phyloP scores from a whole-genome alignment of 306 rosid species.

The Sphenostylis stenocarpa region DNA sequence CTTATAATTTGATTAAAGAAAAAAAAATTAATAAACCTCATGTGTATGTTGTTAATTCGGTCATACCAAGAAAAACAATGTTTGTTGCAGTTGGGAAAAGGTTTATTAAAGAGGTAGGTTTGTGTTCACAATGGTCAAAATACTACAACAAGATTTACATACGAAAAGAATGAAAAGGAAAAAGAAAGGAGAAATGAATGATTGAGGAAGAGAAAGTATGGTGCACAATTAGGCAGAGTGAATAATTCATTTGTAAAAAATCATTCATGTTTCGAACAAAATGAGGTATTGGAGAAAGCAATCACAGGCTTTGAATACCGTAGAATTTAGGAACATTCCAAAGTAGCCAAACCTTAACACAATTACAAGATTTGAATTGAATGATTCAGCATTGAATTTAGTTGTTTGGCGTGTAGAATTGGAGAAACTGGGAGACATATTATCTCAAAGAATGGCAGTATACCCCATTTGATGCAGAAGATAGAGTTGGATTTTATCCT shows the following conservation, averaged over 20 bases:
- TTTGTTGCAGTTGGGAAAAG: too few species aligned
- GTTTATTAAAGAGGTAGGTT: too few species aligned
- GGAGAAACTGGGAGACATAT: neutral
- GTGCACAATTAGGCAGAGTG: slow-evolving; percentile 12
- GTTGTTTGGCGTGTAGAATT: neutral
- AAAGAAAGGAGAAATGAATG: slow-evolving; percentile 2
- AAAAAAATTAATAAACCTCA: too few species aligned
- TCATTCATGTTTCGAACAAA: neutral
- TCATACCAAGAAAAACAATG: too few species aligned
- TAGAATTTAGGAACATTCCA: neutral
- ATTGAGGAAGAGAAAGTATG: slow-evolving; percentile 18
- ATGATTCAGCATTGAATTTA: neutral
- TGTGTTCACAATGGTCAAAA: neutral
- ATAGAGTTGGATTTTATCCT: slow-evolving; percentile 17
- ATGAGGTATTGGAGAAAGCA: neutral
- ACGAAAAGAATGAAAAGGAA: neutral
- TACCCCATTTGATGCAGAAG: slow-evolving; percentile 16
- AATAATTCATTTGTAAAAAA: slow-evolving; percentile 23
- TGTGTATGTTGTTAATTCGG: too few species aligned
- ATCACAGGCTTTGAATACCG: slow-evolving; percentile 21
- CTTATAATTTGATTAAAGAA: too few species aligned
- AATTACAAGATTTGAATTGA: neutral
- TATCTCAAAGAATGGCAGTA: neutral
- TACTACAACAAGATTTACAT: neutral
- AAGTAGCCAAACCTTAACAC: neutral